phyloP scores from a whole-genome alignment of 345 rosid genomes.

The Mercurialis annua region DNA sequence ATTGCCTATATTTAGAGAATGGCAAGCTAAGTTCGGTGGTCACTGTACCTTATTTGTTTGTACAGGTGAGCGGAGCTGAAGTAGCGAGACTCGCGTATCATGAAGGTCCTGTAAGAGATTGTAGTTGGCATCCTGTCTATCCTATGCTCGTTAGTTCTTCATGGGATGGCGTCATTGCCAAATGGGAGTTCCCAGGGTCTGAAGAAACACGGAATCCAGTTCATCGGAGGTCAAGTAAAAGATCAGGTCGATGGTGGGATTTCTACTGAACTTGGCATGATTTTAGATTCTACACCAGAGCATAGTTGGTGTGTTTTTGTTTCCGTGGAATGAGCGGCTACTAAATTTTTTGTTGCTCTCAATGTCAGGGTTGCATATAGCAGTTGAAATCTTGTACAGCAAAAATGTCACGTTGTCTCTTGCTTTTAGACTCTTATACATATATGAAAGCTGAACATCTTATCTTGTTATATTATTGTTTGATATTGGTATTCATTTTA shows the following conservation, averaged over 20 bases:
- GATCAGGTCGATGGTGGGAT: conserved; percentile 4
- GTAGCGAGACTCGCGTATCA: conserved; percentile 46
- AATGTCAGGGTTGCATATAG: background rate
- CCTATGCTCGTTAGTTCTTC: conserved; percentile 58
- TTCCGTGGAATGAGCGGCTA: background rate
- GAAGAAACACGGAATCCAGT: conserved; percentile 5
- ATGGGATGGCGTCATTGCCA: conserved; percentile 49
- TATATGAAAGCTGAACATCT: background rate
- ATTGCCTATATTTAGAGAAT: background rate
- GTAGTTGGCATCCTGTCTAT: conserved; percentile 63
- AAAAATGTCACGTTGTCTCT: background rate
- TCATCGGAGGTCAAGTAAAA: conserved; percentile 12
- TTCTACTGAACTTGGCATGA: background rate
- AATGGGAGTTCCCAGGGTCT: conserved; percentile 53
- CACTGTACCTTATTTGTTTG: background rate
- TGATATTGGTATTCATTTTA: too few relatives aligned
- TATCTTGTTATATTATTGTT: background rate
- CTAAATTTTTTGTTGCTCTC: background rate
- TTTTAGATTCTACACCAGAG: background rate
- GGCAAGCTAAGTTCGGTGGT: background rate
- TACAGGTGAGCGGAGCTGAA: conserved; percentile 52
- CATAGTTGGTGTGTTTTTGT: background rate
- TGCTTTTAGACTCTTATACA: background rate
- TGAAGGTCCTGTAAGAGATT: conserved; percentile 49
- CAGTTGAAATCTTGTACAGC: background rate